Percentiles rank a stretch among this genome's conserved stretches.
Conservation (phyloP, 345 rosid genomes). For the Acer saccharum region DNA sequence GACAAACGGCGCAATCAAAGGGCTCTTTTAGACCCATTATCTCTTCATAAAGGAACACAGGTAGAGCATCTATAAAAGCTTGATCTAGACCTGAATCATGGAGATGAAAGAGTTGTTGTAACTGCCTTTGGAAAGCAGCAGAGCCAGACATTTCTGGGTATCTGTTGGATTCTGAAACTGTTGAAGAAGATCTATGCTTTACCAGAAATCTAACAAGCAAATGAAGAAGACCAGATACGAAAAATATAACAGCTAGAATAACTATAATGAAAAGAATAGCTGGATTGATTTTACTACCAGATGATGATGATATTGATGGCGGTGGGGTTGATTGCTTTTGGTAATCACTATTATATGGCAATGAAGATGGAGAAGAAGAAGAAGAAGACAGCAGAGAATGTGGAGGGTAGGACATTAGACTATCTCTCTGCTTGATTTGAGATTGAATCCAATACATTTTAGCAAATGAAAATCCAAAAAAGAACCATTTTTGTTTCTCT, state of each 20-base stretch:
- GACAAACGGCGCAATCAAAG: conserved; percentile 90
- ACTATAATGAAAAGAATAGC: conserved; percentile 63
- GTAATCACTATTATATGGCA: conserved; percentile 33
- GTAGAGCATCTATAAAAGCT: conserved; percentile 82
- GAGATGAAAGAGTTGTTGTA: conserved; percentile 86
- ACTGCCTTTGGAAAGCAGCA: conserved; percentile 72
- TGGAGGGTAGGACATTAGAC: conserved; percentile 25
- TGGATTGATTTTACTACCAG: conserved; percentile 58
- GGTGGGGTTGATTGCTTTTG: conserved; percentile 34
- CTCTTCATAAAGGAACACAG: conserved; percentile 72
- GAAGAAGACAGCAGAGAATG: conserved; percentile 35
- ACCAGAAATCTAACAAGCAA: conserved; percentile 54
- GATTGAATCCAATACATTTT: conserved; percentile 45
- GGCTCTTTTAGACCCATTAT: conserved; percentile 78
- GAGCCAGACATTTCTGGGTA: conserved; percentile 64
- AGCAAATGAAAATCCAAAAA: conserved; percentile 34
- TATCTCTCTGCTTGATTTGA: conserved; percentile 31
- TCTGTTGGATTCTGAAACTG: conserved; percentile 48
- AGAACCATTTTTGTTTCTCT: conserved; percentile 24
- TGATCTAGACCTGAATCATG: conserved; percentile 96
- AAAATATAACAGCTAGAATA: conserved; percentile 61
- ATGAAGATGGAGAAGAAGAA: conserved; percentile 36
- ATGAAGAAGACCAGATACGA: conserved; percentile 75
- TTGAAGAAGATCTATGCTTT: conserved; percentile 61
- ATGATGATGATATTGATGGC: conserved; percentile 28